Evolutionary conservation across 2,329 filamentous ascomycete genomes (phyloP).

Genomic region (Grosmannia penicillata): DNA sequence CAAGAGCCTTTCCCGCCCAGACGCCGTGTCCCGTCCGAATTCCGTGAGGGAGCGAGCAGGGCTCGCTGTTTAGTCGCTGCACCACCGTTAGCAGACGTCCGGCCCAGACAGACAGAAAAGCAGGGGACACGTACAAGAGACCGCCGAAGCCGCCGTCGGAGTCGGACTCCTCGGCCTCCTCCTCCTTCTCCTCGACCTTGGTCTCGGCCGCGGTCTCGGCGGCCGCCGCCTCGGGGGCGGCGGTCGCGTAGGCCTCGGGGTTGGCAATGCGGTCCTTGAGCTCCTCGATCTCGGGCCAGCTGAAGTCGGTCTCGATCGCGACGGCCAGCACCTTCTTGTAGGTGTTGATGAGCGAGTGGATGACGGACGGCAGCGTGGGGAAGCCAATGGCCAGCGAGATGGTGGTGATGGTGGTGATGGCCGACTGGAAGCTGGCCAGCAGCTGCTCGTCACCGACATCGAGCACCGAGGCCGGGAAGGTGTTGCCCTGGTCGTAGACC

Average conservation of each 20-base stretch:
- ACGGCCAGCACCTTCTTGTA: constrained; percentile 96
- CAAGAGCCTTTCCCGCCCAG: background rate
- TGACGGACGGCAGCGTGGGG: constrained; percentile 90
- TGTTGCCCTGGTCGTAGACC: constrained; percentile 96
- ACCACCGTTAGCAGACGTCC: background rate
- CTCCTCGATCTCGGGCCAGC: constrained; percentile 90
- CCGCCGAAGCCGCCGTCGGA: constrained; percentile 61
- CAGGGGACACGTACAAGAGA: constrained; percentile 40
- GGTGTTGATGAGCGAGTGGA: constrained; percentile 89
- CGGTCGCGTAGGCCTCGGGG: constrained; percentile 85
- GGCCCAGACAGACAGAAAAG: background rate
- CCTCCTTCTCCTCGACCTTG: constrained; percentile 47
- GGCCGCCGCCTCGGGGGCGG: constrained; percentile 54
- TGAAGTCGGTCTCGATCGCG: constrained; percentile 78
- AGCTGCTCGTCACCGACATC: constrained; percentile 95
- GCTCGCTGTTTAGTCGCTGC: constrained; percentile 9
- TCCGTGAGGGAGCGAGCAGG: background rate
- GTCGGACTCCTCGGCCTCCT: constrained; percentile 53
- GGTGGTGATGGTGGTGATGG: constrained; percentile 74
- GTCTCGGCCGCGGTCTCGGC: constrained; percentile 36
- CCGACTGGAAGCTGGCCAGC: constrained; percentile 64
- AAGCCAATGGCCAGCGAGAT: constrained; percentile 88
- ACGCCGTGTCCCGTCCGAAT: background rate
- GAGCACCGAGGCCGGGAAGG: constrained; percentile 71
- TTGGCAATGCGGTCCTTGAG: constrained; percentile 99